These are phyloP conservation scores for Lojkania enalia DNA, from an alignment of 2,329 filamentous ascomycete genomes.

Conservation along the genomic window DNA sequence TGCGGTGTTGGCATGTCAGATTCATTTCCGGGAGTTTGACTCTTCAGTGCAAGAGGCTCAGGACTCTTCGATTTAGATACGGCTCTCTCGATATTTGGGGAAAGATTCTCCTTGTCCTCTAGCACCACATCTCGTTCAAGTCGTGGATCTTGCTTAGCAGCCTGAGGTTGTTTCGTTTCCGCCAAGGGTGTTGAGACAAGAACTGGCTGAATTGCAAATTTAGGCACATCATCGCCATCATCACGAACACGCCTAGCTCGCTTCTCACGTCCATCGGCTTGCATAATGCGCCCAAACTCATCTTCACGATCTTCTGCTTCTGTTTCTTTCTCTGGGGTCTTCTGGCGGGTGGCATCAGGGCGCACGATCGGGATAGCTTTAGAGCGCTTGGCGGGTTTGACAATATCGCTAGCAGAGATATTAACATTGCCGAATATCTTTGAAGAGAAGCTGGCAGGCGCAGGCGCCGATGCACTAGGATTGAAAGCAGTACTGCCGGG, in stretches of 20 bases:
- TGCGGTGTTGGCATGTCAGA: conserved; percentile 15
- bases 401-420: conserved; percentile 62
- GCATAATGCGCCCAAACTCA: conserved; percentile 63
- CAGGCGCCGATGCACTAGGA: conserved; percentile 24
- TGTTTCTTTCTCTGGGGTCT: conserved; percentile 51
- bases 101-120: conserved; percentile 44
- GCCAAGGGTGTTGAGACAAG: conserved; percentile 44
- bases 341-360: conserved; percentile 53
- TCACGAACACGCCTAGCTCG: conserved; percentile 67
- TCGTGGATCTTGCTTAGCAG: conserved; percentile 24
- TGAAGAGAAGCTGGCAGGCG: conserved; percentile 35
- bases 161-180: conserved; percentile 31
- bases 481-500: conserved; percentile 27
- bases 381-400: conserved; percentile 69
- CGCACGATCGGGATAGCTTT: conserved; percentile 83
- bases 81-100: conserved; percentile 27
- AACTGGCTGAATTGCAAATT: conserved; percentile 63
- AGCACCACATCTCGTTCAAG: conserved; percentile 27
- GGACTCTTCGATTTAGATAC: conserved; percentile 36
- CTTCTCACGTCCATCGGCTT: conserved; percentile 72
- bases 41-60: conserved; percentile 23
- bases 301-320: conserved; percentile 53
- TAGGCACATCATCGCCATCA: conserved; percentile 72
- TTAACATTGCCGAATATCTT: conserved; percentile 49
- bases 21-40: conserved; percentile 13